These are phyloP conservation scores for Polytrichum commune DNA, from an alignment of 225 moss, liverwort and hornwort genomes.

Conservation along the genomic window DNA sequence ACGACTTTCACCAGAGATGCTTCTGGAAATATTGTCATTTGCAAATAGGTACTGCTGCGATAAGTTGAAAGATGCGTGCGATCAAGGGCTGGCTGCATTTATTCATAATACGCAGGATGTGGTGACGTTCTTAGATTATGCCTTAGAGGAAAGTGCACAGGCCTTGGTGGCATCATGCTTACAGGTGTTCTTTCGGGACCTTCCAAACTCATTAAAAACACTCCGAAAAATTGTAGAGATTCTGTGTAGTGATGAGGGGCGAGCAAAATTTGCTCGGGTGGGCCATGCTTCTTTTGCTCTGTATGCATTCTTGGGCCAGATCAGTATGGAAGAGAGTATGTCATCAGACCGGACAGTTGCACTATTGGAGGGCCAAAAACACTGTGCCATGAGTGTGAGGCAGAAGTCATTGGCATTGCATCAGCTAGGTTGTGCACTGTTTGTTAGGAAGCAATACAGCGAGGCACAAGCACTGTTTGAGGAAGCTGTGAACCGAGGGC, in stretches of 20 bases:
- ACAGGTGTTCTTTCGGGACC: constrained; percentile 92
- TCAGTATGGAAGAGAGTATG: constrained; percentile 89
- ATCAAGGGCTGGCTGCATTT: constrained; percentile 67
- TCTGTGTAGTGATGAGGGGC: constrained; percentile 65
- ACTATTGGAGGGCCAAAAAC: constrained; percentile 65
- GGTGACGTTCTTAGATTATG: constrained; percentile 73
- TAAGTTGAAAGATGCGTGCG: constrained; percentile 86
- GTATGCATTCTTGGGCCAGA: constrained; percentile 86
- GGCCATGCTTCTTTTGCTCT: constrained; percentile 88
- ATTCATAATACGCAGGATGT: constrained; percentile 75
- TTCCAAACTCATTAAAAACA: constrained; percentile 71
- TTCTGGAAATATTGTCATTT: constrained; percentile 84
- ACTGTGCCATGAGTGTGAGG: constrained; percentile 57
- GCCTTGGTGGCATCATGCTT: constrained; percentile 76
- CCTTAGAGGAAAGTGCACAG: constrained; percentile 79
- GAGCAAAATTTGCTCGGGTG: constrained; percentile 60
- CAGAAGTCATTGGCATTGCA: constrained; percentile 87
- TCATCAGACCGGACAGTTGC: constrained; percentile 80
- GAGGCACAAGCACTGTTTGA: constrained; percentile 72
- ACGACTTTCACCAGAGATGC: constrained; percentile 66
- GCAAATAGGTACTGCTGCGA: constrained; percentile 96
- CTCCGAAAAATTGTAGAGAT: constrained; percentile 55
- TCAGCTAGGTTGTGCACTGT: constrained; percentile 89
- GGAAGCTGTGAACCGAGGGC: constrained; percentile 76
- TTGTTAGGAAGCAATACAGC: constrained; percentile 68